Base-by-base conservation (phyloP, 495 filamentous ascomycete genomes). In the Trichoderma asperelloides region DNA sequence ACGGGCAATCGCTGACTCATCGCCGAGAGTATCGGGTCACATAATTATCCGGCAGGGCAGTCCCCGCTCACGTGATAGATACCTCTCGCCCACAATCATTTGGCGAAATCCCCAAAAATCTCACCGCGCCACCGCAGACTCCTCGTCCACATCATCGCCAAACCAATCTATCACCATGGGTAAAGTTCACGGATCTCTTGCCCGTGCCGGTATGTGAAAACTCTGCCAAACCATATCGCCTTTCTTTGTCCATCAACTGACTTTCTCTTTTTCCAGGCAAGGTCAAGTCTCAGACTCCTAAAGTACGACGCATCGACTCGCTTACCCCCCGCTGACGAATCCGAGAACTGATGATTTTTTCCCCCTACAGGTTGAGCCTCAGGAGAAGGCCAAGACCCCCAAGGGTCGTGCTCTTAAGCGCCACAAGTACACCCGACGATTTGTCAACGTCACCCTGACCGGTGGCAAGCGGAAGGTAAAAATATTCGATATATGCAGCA, bases 331-430 rank as follows among this genome's bases (percentile, higher is more conserved):
- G 30, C 57, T 41, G 15, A 40, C 57, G 39, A 63, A 27, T 15
- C 27, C 57, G 15, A 63, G 13, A n/a, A 66, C 47, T 33, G 28
- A 66, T 28, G 49, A 40, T 43, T 62, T 60, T 60, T 25, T 37
- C 49, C n/a, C 66, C 12, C 57, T 16, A 41, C 37, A 62, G 89
- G 91, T 94, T 74, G 91, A 95, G 81, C 87, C 87, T 55, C 89
- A 92, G 82, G 91, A 95, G 86, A 95, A 95, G 85, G 86, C 90
- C 79, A 93, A 93, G 87, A 85, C 84, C 72, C 95, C 95, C 78
- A 98, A 99, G 88, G 95, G 95, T 78, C 92, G 95, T 74, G 95
- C 95, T 72, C 94, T 94, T 89, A 99, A 98, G 92, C 88, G 95
- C 75, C 88, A 97, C 74, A 86, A 84, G 71, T 98, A 99, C 86